phyloP scores from a whole-genome alignment of 176 grass and related monocot species.

The Aegilops speltoides region DNA sequence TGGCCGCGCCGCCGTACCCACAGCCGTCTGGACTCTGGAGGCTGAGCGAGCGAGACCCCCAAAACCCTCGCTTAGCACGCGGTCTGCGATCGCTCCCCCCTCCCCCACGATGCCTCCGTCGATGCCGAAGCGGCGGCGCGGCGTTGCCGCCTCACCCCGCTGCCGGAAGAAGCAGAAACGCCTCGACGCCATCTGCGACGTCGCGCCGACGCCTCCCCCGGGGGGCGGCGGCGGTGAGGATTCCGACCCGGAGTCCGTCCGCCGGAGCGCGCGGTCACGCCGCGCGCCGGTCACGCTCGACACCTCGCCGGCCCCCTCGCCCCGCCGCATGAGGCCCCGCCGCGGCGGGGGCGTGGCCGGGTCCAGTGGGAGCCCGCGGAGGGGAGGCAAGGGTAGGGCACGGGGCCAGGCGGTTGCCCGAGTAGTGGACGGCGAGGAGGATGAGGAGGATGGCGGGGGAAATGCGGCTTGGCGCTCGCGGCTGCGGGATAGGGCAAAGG shows the following conservation, averaged over 20 bases:
- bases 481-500: conserved; percentile 71
- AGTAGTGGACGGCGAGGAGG: conserved; percentile 31
- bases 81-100: neutral
- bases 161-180: conserved; percentile 87
- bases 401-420: conserved; percentile 13
- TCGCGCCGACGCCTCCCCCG: conserved; percentile 22
- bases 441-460: conserved; percentile 32
- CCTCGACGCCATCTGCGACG: conserved; percentile 82
- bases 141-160: conserved; percentile 33
- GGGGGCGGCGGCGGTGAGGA: neutral
- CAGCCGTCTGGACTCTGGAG: neutral
- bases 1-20: neutral
- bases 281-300: conserved; percentile 75
- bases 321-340: conserved; percentile 50
- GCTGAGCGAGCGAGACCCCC: conserved; percentile 18
- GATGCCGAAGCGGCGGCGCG: conserved; percentile 56
- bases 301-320: conserved; percentile 67
- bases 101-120: conserved; percentile 28
- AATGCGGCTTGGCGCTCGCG: conserved; percentile 53
- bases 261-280: conserved; percentile 75
- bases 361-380: conserved; percentile 44
- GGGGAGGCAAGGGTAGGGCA: conserved; percentile 25
- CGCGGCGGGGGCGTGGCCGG: conserved; percentile 21
- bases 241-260: conserved; percentile 44
- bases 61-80: conserved; percentile 30